Conservation (phyloP, 1,139 yeast species). For the Wickerhamiella pararugosa region DNA sequence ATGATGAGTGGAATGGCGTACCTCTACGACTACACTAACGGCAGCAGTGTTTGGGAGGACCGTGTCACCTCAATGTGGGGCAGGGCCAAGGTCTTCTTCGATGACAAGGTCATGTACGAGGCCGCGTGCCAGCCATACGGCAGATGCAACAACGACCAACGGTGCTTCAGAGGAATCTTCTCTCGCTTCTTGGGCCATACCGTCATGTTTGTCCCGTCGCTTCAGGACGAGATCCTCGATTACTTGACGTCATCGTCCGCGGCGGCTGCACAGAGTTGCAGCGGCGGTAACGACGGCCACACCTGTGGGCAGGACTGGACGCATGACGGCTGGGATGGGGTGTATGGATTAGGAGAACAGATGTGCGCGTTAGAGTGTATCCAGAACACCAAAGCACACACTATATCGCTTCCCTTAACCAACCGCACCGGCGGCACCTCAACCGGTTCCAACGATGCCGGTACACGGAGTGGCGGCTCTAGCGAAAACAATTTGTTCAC, state of each 20-base stretch:
- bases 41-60: conserved; percentile 48
- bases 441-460: conserved; percentile 23
- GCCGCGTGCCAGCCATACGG: conserved; percentile 49
- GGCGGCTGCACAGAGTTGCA: conserved; percentile 71
- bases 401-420: conserved; percentile 35
- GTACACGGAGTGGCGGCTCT: conserved; percentile 18
- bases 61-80: conserved; percentile 28
- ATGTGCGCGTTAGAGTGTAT: conserved; percentile 74
- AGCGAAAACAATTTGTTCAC: conserved; percentile 15
- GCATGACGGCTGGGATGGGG: conserved; percentile 55
- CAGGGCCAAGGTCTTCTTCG: conserved; percentile 49
- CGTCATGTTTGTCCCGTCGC: conserved; percentile 52
- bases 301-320: conserved; percentile 86
- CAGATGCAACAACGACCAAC: conserved; percentile 71
- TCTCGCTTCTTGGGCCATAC: conserved; percentile 65
- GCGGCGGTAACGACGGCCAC: conserved; percentile 77
- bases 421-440: conserved; percentile 38
- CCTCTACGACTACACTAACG: conserved; percentile 53
- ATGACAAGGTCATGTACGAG: conserved; percentile 53
- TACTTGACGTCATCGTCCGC: conserved; percentile 47
- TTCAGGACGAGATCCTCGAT: conserved; percentile 36
- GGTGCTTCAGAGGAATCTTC: conserved; percentile 75
- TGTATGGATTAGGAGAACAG: conserved; percentile 87
- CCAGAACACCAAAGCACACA: conserved; percentile 42
- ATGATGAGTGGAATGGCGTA: conserved; percentile 71